A percentile compares a stretch with the other conserved stretches of the same genome.
phyloP scores from a whole-genome alignment of 2,329 filamentous ascomycete species.

The Colletotrichum magnum region DNA sequence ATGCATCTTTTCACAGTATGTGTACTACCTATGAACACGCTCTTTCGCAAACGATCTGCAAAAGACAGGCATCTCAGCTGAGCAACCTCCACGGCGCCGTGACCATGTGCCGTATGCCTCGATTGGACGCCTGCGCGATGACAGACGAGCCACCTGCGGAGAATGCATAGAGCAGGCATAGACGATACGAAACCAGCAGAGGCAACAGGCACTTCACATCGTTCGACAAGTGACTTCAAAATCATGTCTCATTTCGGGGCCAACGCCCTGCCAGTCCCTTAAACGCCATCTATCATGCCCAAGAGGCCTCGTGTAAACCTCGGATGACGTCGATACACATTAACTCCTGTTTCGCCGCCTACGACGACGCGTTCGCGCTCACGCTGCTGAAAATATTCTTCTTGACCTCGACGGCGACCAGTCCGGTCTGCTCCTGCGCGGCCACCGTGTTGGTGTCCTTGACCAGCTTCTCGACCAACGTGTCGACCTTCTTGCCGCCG shows the following conservation, averaged over 20 bases:
- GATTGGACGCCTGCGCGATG: no score
- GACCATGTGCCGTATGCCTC: no score
- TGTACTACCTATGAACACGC: no score
- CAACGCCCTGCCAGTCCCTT: slow-evolving; percentile 31
- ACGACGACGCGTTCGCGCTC: slow-evolving; percentile 42
- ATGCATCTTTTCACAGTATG: no score
- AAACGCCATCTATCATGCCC: slow-evolving; percentile 40
- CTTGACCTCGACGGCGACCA: slow-evolving; percentile 75
- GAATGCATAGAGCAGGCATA: no score
- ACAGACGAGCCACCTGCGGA: no score
- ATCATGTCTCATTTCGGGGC: slow-evolving; percentile 38
- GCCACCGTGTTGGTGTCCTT: slow-evolving; percentile 73
- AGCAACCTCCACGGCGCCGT: no score
- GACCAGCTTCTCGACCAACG: slow-evolving; percentile 72
- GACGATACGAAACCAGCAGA: no score
- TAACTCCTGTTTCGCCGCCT: neutral
- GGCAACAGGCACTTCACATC: no score
- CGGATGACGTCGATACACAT: slow-evolving; percentile 27
- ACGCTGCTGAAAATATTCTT: slow-evolving; percentile 70
- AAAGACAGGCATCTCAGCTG: no score
- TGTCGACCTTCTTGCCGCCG: slow-evolving; percentile 55
- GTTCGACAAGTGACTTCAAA: neutral
- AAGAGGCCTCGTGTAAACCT: slow-evolving; percentile 7
- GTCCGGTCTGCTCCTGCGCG: slow-evolving; percentile 72
- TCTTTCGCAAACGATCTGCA: no score